These are phyloP conservation scores for Cryphonectria japonica DNA, from an alignment of 2,329 filamentous ascomycete genomes.

Conservation along the genomic window DNA sequence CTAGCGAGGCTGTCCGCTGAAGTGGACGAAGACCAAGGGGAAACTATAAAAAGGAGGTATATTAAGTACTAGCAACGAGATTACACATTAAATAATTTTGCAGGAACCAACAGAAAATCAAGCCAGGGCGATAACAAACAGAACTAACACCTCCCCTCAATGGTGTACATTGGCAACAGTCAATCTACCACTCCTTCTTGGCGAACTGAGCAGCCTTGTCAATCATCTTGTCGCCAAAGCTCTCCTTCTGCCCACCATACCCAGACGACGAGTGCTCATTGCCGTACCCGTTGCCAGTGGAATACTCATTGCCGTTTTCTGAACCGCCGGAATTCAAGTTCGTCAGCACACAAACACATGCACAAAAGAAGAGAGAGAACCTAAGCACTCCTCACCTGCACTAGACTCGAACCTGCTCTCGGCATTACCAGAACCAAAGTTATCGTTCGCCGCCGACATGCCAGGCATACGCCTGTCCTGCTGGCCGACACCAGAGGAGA, in stretches of 20 bases:
- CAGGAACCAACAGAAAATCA: not conserved
- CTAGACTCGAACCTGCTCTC: slow-evolving; percentile 10
- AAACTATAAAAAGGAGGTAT: not conserved
- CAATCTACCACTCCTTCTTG: slow-evolving; percentile 17
- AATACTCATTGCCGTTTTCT: not conserved
- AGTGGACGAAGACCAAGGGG: not conserved
- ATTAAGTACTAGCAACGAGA: not conserved
- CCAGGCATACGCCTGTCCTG: slow-evolving; percentile 3
- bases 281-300: not conserved
- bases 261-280: not conserved
- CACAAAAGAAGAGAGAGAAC: too few relatives aligned
- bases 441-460: not conserved
- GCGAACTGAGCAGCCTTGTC: slow-evolving; percentile 18
- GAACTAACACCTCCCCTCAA: not conserved
- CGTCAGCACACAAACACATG: not conserved
- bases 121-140: not conserved
- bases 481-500: slow-evolving; percentile 1
- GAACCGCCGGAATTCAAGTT: not conserved
- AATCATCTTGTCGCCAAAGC: slow-evolving; percentile 15
- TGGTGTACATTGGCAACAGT: not conserved
- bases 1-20: not conserved
- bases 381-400: slow-evolving; percentile 1
- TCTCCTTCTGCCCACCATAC: slow-evolving; percentile 13
- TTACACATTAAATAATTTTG: not conserved
- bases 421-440: not conserved